Conservation (phyloP, 2,329 filamentous ascomycete species). For the Dryadomyces quercus-mongolicae region DNA sequence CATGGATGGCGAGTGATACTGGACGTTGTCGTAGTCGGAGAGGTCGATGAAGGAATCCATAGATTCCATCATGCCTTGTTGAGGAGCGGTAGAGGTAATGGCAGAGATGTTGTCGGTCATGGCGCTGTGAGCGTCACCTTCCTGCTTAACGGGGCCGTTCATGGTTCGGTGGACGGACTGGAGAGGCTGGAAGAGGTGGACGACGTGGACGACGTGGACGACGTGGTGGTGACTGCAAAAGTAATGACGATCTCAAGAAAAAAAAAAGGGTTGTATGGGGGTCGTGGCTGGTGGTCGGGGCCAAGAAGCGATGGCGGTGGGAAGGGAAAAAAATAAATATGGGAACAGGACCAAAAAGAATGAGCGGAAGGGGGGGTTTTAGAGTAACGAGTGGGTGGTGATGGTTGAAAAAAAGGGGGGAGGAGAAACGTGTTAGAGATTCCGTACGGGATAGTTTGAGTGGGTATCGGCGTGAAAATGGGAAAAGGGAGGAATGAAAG, state of each 20-base stretch:
- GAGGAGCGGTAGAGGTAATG: slow-evolving; percentile 20
- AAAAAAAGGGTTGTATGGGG: neutral
- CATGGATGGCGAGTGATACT: slow-evolving; percentile 48
- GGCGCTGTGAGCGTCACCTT: slow-evolving; percentile 6
- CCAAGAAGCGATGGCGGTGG: neutral
- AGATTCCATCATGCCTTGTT: slow-evolving; percentile 26
- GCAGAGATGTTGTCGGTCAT: slow-evolving; percentile 15
- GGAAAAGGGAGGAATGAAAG: neutral
- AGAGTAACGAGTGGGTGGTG: neutral
- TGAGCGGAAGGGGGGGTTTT: neutral
- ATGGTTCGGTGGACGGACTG: neutral
- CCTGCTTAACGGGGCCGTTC: slow-evolving; percentile 11
- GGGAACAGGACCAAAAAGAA: neutral
- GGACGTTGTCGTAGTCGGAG: slow-evolving; percentile 48
- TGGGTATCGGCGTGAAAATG: neutral
- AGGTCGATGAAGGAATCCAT: slow-evolving; percentile 49
- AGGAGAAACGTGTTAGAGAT: slow-evolving; percentile 3
- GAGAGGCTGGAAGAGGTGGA: neutral
- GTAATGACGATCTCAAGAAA: neutral
- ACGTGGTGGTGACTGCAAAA: neutral
- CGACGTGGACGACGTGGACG: neutral
- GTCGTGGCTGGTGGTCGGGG: neutral
- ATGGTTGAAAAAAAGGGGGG: neutral
- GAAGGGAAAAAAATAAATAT: neutral
- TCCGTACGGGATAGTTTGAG: neutral